Conservation (phyloP, 768 basidiomycete genomes). For the Neoboletus subvelutipes region DNA sequence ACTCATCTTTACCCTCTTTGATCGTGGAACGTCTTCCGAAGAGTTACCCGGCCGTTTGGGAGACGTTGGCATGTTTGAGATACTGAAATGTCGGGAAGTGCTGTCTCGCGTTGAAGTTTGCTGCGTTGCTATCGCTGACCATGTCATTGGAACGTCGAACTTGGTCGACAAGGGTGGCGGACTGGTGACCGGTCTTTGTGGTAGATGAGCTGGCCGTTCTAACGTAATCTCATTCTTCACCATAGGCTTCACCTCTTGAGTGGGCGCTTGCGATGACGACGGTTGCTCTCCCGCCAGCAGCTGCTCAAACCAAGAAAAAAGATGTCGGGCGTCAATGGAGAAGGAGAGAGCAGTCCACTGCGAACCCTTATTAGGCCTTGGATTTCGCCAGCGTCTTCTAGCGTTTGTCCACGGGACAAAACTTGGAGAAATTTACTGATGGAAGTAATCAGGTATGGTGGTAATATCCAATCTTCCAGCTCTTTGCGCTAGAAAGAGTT, state of each 20-base stretch:
- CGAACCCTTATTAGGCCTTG: conserved; percentile 56
- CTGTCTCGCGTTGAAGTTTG: conserved; percentile 16
- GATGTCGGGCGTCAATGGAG: conserved; percentile 38
- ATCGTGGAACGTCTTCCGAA: conserved; percentile 32
- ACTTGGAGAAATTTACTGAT: conserved; percentile 34
- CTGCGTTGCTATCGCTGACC: conserved; percentile 9
- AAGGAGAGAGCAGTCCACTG: conserved; percentile 42
- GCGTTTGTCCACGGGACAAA: conserved; percentile 22
- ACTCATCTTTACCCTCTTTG: conserved; percentile 35
- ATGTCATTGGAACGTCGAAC: conserved; percentile 15
- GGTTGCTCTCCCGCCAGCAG: conserved; percentile 31
- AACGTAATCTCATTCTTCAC: conserved; percentile 15
- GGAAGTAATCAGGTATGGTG: conserved; percentile 38
- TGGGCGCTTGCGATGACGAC: conserved; percentile 16
- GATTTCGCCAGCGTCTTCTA: conserved; percentile 32
- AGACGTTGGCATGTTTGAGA: conserved; percentile 12
- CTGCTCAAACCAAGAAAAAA: conserved; percentile 47
- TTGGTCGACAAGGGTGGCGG: conserved; percentile 13
- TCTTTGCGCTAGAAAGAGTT: conserved; percentile 43
- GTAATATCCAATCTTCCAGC: conserved; percentile 42
- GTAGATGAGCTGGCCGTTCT: conserved; percentile 30
- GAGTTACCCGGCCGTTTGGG: conserved; percentile 29
- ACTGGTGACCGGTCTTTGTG: conserved; percentile 18
- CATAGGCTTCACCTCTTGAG: conserved; percentile 8
- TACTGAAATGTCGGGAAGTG: conserved; percentile 1